phyloP scores from a whole-genome alignment of 257 asterid species.

The Osmanthus fragrans region DNA sequence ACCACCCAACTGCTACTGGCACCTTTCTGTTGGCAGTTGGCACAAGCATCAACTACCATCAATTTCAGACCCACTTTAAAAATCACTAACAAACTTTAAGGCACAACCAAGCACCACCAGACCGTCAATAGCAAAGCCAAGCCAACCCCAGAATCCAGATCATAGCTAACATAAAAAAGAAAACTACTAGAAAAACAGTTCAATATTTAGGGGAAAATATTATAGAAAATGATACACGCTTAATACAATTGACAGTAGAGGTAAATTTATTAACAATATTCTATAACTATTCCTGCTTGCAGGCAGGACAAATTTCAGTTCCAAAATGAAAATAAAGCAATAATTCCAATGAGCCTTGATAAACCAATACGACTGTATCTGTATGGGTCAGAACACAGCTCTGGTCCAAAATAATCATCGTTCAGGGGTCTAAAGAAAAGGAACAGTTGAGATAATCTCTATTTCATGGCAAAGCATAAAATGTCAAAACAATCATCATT shows the following conservation, averaged over 20 bases:
- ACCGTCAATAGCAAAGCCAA: neutral
- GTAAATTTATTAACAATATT: neutral
- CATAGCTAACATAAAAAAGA: neutral
- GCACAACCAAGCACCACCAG: neutral
- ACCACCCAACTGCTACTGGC: conserved; percentile 13
- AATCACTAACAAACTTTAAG: neutral
- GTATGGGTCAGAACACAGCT: neutral
- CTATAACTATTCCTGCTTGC: neutral
- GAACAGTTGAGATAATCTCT: neutral
- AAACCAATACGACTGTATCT: neutral
- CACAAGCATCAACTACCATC: neutral
- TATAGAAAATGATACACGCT: neutral
- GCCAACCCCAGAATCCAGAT: neutral
- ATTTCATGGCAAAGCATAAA: neutral
- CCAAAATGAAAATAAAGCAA: neutral
- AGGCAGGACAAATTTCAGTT: neutral
- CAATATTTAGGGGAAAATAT: neutral
- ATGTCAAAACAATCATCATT: neutral
- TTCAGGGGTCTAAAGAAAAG: neutral
- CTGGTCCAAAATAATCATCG: neutral
- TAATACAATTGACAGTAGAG: neutral
- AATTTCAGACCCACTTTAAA: neutral
- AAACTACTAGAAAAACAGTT: neutral
- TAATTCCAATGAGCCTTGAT: neutral
- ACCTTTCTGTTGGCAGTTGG: conserved; percentile 9